These are phyloP conservation scores for Phytophthora foliorum DNA, from an alignment of 352 stramenopile species.

Conservation along the genomic window DNA sequence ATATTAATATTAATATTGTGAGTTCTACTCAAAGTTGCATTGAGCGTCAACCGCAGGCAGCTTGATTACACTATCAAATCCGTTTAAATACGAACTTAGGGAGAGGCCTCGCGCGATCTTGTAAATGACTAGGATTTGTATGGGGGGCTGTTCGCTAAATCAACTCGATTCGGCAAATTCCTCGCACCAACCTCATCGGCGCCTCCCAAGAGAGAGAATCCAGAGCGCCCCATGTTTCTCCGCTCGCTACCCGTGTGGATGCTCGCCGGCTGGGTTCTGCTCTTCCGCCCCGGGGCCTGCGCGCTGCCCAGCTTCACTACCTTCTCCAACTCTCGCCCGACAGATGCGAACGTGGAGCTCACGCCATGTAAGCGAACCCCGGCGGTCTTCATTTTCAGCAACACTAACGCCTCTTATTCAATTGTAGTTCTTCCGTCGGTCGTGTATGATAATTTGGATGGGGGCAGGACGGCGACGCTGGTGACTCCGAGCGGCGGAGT, in stretches of 20 bases:
- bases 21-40: too few relatives aligned
- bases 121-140: too few relatives aligned
- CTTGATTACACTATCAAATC: too few relatives aligned
- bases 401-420: not conserved
- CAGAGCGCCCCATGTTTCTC: not conserved
- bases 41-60: too few relatives aligned
- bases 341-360: constrained; percentile 32
- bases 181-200: too few relatives aligned
- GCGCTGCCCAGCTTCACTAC: constrained; percentile 19
- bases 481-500: constrained; percentile 52
- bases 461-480: constrained; percentile 44
- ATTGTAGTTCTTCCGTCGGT: constrained; percentile 55
- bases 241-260: constrained; percentile 13
- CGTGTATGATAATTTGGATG: constrained; percentile 68
- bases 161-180: too few relatives aligned
- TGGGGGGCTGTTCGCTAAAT: too few relatives aligned
- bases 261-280: constrained; percentile 16
- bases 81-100: too few relatives aligned
- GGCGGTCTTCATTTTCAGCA: not conserved
- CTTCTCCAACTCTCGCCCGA: constrained; percentile 25
- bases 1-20: too few relatives aligned
- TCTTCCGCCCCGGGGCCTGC: not conserved
- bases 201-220: too few relatives aligned
- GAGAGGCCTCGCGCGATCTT: too few relatives aligned
- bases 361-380: constrained; percentile 23